Evolutionary conservation across 1,139 yeast species (phyloP).

Genomic region (Yamadazyma jaroonii): DNA sequence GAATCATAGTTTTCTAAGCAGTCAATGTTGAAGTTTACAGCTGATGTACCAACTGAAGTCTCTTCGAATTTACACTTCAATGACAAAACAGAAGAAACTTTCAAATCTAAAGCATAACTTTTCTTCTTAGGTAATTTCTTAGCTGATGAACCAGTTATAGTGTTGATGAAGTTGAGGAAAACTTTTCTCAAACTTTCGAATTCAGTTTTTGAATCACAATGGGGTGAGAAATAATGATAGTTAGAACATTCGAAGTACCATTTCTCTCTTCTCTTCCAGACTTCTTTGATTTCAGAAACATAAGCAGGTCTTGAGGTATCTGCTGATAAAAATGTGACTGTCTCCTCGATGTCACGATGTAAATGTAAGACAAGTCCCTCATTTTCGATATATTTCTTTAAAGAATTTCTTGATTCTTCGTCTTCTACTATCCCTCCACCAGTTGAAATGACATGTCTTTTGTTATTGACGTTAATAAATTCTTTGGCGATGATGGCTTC

Average conservation of each 20-base stretch:
- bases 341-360: slow-evolving; percentile 83
- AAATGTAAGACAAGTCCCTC: slow-evolving; percentile 85
- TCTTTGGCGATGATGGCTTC: slow-evolving; percentile 64
- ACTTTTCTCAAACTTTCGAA: slow-evolving; percentile 57
- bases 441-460: slow-evolving; percentile 76
- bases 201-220: slow-evolving; percentile 56
- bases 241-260: slow-evolving; percentile 84
- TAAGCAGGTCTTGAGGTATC: slow-evolving; percentile 91
- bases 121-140: slow-evolving; percentile 49
- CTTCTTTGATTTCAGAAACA: slow-evolving; percentile 70
- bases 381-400: slow-evolving; percentile 51
- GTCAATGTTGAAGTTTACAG: slow-evolving; percentile 83
- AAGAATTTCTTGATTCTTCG: slow-evolving; percentile 57
- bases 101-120: slow-evolving; percentile 71
- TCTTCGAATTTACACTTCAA: slow-evolving; percentile 45
- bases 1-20: slow-evolving; percentile 50
- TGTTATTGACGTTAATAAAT: slow-evolving; percentile 43
- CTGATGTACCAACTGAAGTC: slow-evolving; percentile 59
- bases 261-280: slow-evolving; percentile 78
- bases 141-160: slow-evolving; percentile 58
- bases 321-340: slow-evolving; percentile 65
- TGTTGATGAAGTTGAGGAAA: slow-evolving; percentile 55
- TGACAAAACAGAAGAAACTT: slow-evolving; percentile 43
- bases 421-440: slow-evolving; percentile 97
- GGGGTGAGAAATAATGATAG: slow-evolving; percentile 73